Base-by-base conservation (phyloP, 345 rosid genomes). In the Eucalyptus sp. region DNA sequence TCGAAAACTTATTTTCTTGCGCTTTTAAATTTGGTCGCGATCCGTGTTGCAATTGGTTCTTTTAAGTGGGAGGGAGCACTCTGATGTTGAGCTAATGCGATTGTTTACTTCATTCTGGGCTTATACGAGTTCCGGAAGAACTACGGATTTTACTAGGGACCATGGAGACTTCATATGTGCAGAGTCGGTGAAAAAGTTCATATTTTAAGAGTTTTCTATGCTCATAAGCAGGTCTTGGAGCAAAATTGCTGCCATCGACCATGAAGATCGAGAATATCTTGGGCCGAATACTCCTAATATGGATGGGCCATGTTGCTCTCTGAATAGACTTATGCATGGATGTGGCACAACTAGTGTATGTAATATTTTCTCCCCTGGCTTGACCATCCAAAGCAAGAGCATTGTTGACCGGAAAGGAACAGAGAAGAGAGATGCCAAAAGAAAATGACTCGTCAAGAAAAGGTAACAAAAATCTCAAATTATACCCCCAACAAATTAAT, bases 221-320 rank as follows among this genome's bases (percentile, higher is more conserved):
- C 66, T 25, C 27, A 5, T 11, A 58, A 25, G 66, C 66, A 58
- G 66, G n/a, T 58, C n/a, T 56, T 58, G 66, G 7, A 25, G 13
- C 66, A 10, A 58, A 58, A 50, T 58, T 25, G 7, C 66, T 58
- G n/a, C 51, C 51, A 50, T 50, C 51, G 51, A 16, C 51, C 51
- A 5, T 0, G 16, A 13, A 13, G 51, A 58, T 58, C 4, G n/a
- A 25, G 66, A 58, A 11, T 5, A 89, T 87, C 89, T 91, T 10
- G 92, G 52, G 27, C 95, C 94, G 24, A 80, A 84, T 11, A 93
- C 96, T 83, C 96, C 93, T 33, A 92, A 91, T 86, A 56, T 89
- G 5, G 86, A 62, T 62, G 17, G 51, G 51, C 51, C 2, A 50
- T 51, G 54, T 51, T 17, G 20, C 54, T 51, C 8, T 1, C 20